Conservation (phyloP, 1,284 basidiomycete genomes). For the Schizophyllum amplum region DNA sequence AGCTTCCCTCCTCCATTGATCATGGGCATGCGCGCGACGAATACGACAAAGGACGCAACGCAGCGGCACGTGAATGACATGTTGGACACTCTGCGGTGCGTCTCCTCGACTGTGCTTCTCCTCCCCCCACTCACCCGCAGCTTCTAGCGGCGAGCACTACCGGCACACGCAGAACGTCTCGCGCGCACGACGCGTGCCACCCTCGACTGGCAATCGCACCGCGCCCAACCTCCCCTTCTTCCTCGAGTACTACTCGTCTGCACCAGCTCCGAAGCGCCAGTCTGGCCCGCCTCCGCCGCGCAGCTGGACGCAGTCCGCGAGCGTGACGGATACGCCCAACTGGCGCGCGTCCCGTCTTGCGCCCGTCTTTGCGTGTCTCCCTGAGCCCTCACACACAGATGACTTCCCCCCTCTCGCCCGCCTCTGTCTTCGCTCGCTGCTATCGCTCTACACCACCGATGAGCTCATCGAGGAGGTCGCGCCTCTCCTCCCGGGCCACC, state of each 20-base stretch:
- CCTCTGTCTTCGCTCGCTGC: constrained; percentile 26
- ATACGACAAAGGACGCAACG: background rate
- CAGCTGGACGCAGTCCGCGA: background rate
- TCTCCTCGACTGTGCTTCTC: background rate
- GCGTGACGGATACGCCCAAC: background rate
- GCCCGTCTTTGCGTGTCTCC: background rate
- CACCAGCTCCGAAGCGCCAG: background rate
- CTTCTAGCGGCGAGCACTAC: background rate
- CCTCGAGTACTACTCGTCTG: background rate
- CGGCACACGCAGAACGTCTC: background rate
- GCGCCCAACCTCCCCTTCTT: background rate
- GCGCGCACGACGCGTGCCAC: background rate
- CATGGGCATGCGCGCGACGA: background rate
- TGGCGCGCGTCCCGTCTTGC: background rate
- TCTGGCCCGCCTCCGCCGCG: background rate
- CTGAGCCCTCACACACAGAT: background rate
- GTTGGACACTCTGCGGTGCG: background rate
- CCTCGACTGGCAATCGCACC: background rate
- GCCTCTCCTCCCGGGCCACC: constrained; percentile 45
- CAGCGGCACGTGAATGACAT: background rate
- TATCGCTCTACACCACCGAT: constrained; percentile 26
- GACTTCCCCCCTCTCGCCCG: background rate
- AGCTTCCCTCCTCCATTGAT: background rate
- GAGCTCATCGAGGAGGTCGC: constrained; percentile 36
- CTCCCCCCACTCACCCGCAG: background rate